These are phyloP conservation scores for Leptographium galeiforme DNA, from an alignment of 2,329 filamentous ascomycete species.

Conservation along the genomic window DNA sequence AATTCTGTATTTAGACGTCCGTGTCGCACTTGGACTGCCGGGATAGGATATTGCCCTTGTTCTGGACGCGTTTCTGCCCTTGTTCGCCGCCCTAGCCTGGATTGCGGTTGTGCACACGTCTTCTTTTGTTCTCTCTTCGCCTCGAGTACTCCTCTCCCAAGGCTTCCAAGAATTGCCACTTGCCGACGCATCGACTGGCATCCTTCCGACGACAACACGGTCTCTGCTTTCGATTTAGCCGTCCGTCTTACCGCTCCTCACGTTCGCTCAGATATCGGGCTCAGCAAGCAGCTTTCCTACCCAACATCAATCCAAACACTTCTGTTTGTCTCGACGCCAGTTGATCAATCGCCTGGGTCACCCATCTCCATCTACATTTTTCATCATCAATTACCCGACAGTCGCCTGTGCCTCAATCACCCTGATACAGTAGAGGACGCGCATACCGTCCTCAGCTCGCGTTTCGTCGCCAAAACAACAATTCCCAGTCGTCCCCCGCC, in stretches of 20 bases:
- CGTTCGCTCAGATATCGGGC: background rate
- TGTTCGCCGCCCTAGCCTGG: slow-evolving; percentile 8
- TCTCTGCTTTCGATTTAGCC: background rate
- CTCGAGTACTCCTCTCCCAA: background rate
- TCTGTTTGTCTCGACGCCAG: background rate
- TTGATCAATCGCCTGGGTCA: background rate
- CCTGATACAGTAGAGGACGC: background rate
- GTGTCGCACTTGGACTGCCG: background rate
- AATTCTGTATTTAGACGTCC: background rate
- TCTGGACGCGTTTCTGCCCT: slow-evolving; percentile 9
- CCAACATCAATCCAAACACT: background rate
- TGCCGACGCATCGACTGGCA: background rate
- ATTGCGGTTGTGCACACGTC: slow-evolving; percentile 12
- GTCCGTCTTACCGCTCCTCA: background rate
- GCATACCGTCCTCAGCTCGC: background rate
- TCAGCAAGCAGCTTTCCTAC: background rate
- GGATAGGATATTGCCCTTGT: slow-evolving; percentile 3
- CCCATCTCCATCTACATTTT: background rate
- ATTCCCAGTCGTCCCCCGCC: slow-evolving; percentile 11
- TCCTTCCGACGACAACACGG: background rate
- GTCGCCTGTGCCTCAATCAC: background rate
- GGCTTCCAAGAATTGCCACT: background rate
- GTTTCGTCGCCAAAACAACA: background rate
- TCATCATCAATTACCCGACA: background rate
- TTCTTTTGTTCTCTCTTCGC: slow-evolving; percentile 1